Evolutionary conservation across 768 basidiomycete genomes (phyloP).

Genomic region (Kwoniella botswanensis): DNA sequence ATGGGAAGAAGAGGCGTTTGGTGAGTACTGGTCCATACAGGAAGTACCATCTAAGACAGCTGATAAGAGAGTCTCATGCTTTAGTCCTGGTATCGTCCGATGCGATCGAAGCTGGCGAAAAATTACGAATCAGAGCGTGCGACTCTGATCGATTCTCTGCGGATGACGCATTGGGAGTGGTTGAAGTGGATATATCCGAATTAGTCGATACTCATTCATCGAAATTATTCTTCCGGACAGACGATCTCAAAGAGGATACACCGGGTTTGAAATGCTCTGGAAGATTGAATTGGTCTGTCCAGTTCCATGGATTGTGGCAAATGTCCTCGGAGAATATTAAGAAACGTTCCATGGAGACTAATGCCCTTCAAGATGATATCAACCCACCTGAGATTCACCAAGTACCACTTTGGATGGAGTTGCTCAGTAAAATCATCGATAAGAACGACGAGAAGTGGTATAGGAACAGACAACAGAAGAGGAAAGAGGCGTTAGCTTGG

Average conservation of each 20-base stretch:
- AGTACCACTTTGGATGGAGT: conserved; percentile 40
- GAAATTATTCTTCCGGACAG: conserved; percentile 27
- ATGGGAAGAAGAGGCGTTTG: conserved; percentile 58
- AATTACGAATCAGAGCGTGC: conserved; percentile 48
- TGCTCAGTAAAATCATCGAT: conserved; percentile 38
- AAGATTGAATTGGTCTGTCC: conserved; percentile 47
- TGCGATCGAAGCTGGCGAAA: conserved; percentile 55
- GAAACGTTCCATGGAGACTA: conserved; percentile 16
- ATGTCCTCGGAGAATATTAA: conserved; percentile 42
- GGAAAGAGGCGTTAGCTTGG: conserved; percentile 55
- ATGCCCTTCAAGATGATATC: conserved; percentile 14
- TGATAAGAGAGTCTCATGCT: neutral
- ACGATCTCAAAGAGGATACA: conserved; percentile 36
- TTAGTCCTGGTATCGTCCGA: conserved; percentile 52
- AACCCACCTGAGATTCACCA: conserved; percentile 24
- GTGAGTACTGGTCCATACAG: conserved; percentile 22
- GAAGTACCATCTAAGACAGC: neutral
- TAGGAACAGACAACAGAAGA: conserved; percentile 41
- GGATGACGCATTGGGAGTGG: conserved; percentile 56
- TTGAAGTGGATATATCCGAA: conserved; percentile 55
- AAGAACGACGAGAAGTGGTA: conserved; percentile 53
- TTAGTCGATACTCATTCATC: conserved; percentile 33
- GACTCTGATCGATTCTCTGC: conserved; percentile 57
- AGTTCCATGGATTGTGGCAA: conserved; percentile 56
- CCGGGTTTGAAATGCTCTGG: conserved; percentile 49